Evolutionary conservation across 768 basidiomycete genomes (phyloP).

Genomic region (Phaffia tasmanica): DNA sequence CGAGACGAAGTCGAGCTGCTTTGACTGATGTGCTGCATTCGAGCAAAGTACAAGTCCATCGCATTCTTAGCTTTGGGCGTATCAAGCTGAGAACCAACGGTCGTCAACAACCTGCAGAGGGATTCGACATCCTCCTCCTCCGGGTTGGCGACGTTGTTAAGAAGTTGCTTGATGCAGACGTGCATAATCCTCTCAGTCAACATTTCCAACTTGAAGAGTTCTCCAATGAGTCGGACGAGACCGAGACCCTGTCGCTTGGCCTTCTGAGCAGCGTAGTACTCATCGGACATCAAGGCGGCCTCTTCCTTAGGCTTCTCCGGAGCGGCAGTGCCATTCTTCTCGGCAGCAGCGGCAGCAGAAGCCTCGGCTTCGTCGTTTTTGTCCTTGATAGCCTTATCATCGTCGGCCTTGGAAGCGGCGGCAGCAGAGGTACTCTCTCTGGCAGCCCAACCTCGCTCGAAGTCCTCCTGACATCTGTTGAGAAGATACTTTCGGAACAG

Average conservation of each 20-base stretch:
- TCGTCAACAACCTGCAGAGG: conserved; percentile 80
- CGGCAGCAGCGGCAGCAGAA: conserved; percentile 38
- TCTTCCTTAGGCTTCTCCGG: conserved; percentile 44
- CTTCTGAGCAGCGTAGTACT: conserved; percentile 92
- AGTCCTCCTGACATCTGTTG: conserved; percentile 94
- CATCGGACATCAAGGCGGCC: conserved; percentile 73
- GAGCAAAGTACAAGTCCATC: conserved; percentile 83
- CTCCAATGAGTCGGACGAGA: conserved; percentile 95
- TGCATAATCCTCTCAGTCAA: conserved; percentile 96
- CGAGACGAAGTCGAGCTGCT: conserved; percentile 66
- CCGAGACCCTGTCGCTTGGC: conserved; percentile 95
- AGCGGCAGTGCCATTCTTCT: conserved; percentile 40
- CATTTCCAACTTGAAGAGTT: conserved; percentile 98
- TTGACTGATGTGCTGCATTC: conserved; percentile 73
- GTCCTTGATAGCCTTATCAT: conserved; percentile 67
- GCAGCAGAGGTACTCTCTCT: conserved; percentile 79
- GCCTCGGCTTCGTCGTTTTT: conserved; percentile 37
- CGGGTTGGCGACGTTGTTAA: conserved; percentile 84
- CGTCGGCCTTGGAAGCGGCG: conserved; percentile 70
- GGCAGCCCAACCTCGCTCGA: conserved; percentile 86
- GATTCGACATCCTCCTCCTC: conserved; percentile 98
- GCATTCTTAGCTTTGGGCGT: conserved; percentile 58
- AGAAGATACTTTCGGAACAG: conserved; percentile 95
- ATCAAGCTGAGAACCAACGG: conserved; percentile 75
- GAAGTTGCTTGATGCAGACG: conserved; percentile 90